phyloP scores from a whole-genome alignment of 331 rosid species.

The Dryas integrifolia region DNA sequence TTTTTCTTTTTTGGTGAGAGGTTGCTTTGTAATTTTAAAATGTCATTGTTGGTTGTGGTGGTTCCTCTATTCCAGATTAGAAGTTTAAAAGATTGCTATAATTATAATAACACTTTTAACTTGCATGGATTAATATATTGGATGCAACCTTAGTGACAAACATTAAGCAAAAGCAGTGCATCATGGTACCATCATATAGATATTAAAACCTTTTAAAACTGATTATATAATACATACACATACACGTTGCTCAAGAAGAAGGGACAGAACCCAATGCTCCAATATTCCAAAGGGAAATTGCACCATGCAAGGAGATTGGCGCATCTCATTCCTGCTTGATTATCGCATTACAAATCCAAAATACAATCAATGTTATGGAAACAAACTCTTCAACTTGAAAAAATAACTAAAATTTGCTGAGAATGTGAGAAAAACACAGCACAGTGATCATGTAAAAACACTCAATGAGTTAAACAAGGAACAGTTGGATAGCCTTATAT shows the following conservation, averaged over 20 bases:
- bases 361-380: neutral
- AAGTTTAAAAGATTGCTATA: neutral
- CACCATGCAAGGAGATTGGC: constrained; percentile 6
- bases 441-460: no score
- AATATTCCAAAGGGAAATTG: neutral
- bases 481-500: no score
- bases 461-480: no score
- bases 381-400: no score
- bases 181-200: constrained; percentile 7
- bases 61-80: neutral
- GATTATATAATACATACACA: neutral
- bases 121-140: neutral
- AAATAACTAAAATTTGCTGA: no score
- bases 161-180: neutral
- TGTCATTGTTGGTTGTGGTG: neutral
- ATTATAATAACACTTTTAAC: neutral
- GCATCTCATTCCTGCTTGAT: neutral
- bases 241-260: constrained; percentile 17
- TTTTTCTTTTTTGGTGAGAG: neutral
- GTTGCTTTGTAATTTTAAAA: neutral
- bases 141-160: neutral
- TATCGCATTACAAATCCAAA: neutral
- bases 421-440: no score
- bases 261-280: constrained; percentile 5
- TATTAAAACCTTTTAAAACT: neutral